Evolutionary conservation across 306 rosid species (phyloP), one percentile per base, ranked within the genome.

Genomic region (Myrica gale): DNA sequence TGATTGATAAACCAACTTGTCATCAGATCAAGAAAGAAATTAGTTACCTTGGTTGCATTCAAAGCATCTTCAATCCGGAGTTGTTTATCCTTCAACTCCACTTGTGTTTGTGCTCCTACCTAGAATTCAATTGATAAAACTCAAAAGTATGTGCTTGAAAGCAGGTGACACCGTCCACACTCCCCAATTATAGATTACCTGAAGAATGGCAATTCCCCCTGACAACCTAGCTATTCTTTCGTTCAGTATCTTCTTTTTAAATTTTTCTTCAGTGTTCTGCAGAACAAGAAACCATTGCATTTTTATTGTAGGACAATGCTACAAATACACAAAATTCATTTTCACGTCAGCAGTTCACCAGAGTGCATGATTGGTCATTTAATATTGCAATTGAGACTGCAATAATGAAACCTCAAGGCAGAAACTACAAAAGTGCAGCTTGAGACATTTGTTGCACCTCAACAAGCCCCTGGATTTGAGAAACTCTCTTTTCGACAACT

Each of bases 21-120:
- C 55, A 47, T 16, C 47, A 74, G 68, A 42, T 67, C 23, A 74
- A 78, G 74, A 74, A 71, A 26, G 72, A 41, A 42, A 69, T 45
- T 57, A 44, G 13, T 44, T 79, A 94, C 97, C 97, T 89, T 91
- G 60, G 98, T 81, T 60, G 97, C 96, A 77, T 94, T 94, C 80
- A 94, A 80, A 75, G 98, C 93, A 85, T 94, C 98, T 83, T 94
- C 98, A 46, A 89, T 84, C 82, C 96, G 85, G 39, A 94, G 84
- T 80, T 92, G 95, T 81, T 87, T 92, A 83, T 94, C 98, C 87
- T 90, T 94, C 86, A 94, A 78, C 86, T 92, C 98, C 52, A 94
- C 95, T 78, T 94, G 91, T 79, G 97, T 89, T 80, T 82, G 96
- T 79, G 98, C 98, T 71, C 98, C 98, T 86, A 90, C 97, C 98